Percentiles rank a stretch among this genome's conserved stretches.
These are phyloP conservation scores for Cyanodermella asteris DNA, from an alignment of 2,329 filamentous ascomycete species.

Conservation along the genomic window DNA sequence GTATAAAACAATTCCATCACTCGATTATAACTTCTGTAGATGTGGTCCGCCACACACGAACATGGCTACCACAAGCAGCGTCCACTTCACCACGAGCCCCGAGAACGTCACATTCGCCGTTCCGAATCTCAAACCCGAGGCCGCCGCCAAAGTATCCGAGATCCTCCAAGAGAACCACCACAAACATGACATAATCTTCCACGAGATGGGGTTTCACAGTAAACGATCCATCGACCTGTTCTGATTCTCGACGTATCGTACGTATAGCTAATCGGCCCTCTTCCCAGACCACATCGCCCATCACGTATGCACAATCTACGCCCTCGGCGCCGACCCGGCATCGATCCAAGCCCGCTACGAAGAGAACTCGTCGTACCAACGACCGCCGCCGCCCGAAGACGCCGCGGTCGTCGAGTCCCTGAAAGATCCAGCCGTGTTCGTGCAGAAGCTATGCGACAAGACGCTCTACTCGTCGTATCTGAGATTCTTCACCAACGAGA, in stretches of 20 bases:
- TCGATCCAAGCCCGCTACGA: conserved; percentile 43
- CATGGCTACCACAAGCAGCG: too few species aligned
- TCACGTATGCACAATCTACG: conserved; percentile 54
- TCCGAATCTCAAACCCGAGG: conserved; percentile 27
- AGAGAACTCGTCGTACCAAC: conserved; percentile 45
- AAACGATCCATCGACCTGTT: too few species aligned
- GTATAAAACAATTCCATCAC: too few species aligned
- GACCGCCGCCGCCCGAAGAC: conserved; percentile 26
- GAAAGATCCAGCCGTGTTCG: conserved; percentile 32
- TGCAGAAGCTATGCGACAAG: conserved; percentile 38
- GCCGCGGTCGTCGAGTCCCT: conserved; percentile 32
- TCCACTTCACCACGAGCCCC: too few species aligned
- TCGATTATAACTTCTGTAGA: too few species aligned
- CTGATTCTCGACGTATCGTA: neutral
- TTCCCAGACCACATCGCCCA: conserved; percentile 66
- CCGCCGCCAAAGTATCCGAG: conserved; percentile 40
- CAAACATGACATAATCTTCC: conserved; percentile 62
- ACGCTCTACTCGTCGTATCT: conserved; percentile 53
- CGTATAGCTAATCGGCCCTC: too few species aligned
- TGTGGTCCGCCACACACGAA: too few species aligned
- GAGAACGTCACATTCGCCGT: too few species aligned
- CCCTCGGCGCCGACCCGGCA: conserved; percentile 42
- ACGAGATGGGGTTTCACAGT: conserved; percentile 49
- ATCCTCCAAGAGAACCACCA: conserved; percentile 60
- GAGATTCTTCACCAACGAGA: conserved; percentile 52